Evolutionary conservation across 1,284 basidiomycete genomes (phyloP), one percentile per base, ranked within the genome.

Genomic region (Ganoderma meredithae): DNA sequence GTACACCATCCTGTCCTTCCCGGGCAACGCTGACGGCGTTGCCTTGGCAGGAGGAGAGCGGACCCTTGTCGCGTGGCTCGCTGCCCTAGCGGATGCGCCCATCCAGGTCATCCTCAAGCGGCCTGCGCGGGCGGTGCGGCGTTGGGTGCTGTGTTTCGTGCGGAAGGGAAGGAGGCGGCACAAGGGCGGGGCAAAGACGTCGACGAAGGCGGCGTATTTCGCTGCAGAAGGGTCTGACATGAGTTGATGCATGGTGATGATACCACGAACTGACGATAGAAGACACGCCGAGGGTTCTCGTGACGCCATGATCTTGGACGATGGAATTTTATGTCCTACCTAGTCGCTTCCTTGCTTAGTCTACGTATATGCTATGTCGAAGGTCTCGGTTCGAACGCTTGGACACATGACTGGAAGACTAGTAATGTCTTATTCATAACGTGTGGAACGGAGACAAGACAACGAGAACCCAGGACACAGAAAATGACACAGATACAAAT

Each of bases 1-100:
- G 33, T 58, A n/a, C 33, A 33, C 55, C 39, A 17, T 58, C 55
- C 55, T 58, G 2, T 58, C 55, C 31, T 4, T 36, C 31, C 55
- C 55, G 17, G 33, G 55, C 33, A 33, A 58, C 55, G 55, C 55
- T 58, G 27, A 58, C 1, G 33, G 55, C 55, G 55, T 58, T 22
- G 55, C 55, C 33, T 58, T 58, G 55, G n/a, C 55, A 58, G 55
- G 17, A 17, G n/a, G n/a, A 22, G 47, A 58, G 33, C 12, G 58
- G 39, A 43, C 39, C 39, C 39, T 60, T 13, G 58, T 27, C 19
- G 47, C 47, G 22, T 49, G 47, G 58, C 22, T 60, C 25, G n/a
- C 58, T n/a, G 39, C 58, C 22, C 39, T 60, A 7, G 58, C 58
- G 58, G 58, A 41, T 8, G 4, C 12, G 39, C 58, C 58, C 22